These are phyloP conservation scores for Oryza officinalis DNA, from an alignment of 176 grass and related monocot species.

Conservation along the genomic window DNA sequence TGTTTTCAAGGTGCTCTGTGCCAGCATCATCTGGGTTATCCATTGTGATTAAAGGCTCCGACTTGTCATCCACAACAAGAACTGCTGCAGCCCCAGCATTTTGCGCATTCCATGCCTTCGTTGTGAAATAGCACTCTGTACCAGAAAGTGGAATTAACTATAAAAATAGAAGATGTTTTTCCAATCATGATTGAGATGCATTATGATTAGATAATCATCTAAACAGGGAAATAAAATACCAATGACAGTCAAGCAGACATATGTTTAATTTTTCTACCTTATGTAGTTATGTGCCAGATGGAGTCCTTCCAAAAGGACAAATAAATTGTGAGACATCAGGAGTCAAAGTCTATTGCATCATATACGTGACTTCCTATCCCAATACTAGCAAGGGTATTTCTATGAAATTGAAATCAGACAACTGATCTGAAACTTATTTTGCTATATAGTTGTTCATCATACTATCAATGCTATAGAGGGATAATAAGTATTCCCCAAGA, in stretches of 20 bases:
- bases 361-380: neutral
- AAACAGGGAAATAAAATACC: neutral
- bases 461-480: neutral
- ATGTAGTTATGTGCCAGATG: neutral
- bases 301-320: neutral
- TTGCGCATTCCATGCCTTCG: slow-evolving; percentile 87
- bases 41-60: slow-evolving; percentile 82
- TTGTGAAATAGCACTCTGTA: slow-evolving; percentile 85
- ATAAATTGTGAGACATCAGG: slow-evolving; percentile 4
- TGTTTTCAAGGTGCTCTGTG: slow-evolving; percentile 61
- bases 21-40: slow-evolving; percentile 73
- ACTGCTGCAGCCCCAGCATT: slow-evolving; percentile 78
- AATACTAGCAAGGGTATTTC: neutral
- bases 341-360: neutral
- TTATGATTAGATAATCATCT: slow-evolving; percentile 1
- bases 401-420: neutral
- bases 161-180: slow-evolving; percentile 1
- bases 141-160: slow-evolving; percentile 19
- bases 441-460: neutral
- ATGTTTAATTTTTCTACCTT: neutral
- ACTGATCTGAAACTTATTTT: slow-evolving; percentile 2
- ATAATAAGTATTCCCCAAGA: neutral
- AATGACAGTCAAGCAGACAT: slow-evolving; percentile 8
- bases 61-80: slow-evolving; percentile 72
- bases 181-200: neutral